Conservation (phyloP, 352 stramenopile genomes). For the Paralagenidium karlingii region DNA sequence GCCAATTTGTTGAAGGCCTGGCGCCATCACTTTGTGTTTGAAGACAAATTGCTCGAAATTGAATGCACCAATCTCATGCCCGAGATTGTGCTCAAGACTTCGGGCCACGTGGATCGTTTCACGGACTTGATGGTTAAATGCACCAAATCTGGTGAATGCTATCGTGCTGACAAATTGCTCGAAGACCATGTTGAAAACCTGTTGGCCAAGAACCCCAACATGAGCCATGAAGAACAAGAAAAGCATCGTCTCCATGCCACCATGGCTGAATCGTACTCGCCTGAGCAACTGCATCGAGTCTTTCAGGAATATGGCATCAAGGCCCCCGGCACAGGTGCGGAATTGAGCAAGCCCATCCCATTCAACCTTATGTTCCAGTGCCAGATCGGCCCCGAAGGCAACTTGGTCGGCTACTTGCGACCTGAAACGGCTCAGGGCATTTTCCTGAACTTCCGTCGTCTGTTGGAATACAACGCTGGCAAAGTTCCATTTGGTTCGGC, state of each 20-base stretch:
- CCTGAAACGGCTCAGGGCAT: constrained; percentile 98
- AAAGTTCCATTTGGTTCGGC: constrained; percentile 82
- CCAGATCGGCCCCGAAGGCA: constrained; percentile 97
- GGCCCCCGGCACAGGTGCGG: constrained; percentile 79
- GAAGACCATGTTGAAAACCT: constrained; percentile 98
- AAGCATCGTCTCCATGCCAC: constrained; percentile 88
- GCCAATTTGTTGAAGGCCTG: constrained; percentile 94
- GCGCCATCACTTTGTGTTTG: constrained; percentile 97
- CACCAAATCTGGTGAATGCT: constrained; percentile 94
- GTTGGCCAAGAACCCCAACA: constrained; percentile 81
- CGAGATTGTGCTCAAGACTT: constrained; percentile 96
- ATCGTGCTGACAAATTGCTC: constrained; percentile 98
- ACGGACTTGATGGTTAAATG: constrained; percentile 99
- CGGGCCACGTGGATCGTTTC: constrained; percentile 98
- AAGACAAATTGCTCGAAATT: constrained; percentile 98
- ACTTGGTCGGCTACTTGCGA: constrained; percentile 93
- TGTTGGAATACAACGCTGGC: constrained; percentile 97
- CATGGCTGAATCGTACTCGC: constrained; percentile 97
- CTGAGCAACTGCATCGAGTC: constrained; percentile 93
- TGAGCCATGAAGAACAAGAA: constrained; percentile 77
- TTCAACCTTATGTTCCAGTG: constrained; percentile 99
- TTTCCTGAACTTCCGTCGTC: constrained; percentile 98
- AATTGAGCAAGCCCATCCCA: constrained; percentile 93
- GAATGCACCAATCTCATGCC: constrained; percentile 98
- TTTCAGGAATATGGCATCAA: constrained; percentile 93